Conservation (phyloP, 106 monocot genomes). For the Dioscorea zingiberensis region DNA sequence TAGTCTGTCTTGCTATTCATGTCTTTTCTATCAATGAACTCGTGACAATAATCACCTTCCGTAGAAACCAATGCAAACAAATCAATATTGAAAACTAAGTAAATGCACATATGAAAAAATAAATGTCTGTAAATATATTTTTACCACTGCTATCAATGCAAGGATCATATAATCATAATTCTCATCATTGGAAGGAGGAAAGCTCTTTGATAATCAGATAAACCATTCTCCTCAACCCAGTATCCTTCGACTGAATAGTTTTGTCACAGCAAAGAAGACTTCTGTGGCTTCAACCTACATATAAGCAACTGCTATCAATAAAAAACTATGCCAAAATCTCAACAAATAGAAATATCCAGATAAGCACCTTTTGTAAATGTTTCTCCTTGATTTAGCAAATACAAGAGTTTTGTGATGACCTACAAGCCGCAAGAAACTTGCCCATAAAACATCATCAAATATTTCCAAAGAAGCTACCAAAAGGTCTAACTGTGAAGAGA, state of each 20-base stretch:
- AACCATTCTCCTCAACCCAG: slow-evolving; percentile 91
- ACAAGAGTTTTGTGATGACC: slow-evolving; percentile 91
- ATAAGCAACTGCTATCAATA: no score
- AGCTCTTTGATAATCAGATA: slow-evolving; percentile 99
- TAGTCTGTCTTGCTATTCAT: slow-evolving; percentile 99
- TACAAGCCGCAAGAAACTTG: not conserved
- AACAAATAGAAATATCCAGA: not conserved
- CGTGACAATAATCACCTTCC: slow-evolving; percentile 96
- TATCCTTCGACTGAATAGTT: slow-evolving; percentile 95
- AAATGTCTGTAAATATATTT: not conserved
- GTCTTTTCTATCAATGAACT: slow-evolving; percentile 99
- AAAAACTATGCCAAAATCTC: no score
- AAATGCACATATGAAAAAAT: not conserved
- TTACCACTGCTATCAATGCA: not conserved
- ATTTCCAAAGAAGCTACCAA: no score
- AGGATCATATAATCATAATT: slow-evolving; percentile 9
- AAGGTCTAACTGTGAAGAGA: no score
- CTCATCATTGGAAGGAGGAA: slow-evolving; percentile 96
- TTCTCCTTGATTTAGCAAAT: slow-evolving; percentile 96
- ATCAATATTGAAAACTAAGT: no score
- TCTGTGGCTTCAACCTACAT: slow-evolving; percentile 33
- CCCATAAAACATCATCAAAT: no score
- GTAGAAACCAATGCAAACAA: no score
- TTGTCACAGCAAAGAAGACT: slow-evolving; percentile 96
- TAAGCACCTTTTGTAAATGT: slow-evolving; percentile 75